These are phyloP conservation scores for Globisporangium radiosum DNA, from an alignment of 352 stramenopile species.

Conservation along the genomic window DNA sequence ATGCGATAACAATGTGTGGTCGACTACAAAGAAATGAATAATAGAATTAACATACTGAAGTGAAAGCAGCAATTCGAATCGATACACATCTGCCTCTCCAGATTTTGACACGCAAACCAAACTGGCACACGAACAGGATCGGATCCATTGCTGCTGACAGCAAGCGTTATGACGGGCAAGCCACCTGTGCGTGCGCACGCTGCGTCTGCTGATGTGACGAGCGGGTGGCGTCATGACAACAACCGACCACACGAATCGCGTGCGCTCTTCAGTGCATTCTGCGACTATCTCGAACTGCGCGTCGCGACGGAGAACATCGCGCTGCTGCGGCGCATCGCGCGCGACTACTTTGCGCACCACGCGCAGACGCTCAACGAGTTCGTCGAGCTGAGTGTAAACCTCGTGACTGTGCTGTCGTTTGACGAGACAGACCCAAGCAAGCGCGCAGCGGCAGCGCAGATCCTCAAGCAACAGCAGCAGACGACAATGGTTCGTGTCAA, in stretches of 20 bases:
- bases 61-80: too few species aligned
- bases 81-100: too few species aligned
- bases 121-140: too few species aligned
- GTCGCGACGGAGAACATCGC: constrained; percentile 20
- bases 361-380: constrained; percentile 29
- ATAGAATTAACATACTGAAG: too few species aligned
- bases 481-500: not conserved
- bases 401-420: constrained; percentile 23
- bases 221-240: too few species aligned
- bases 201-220: too few species aligned
- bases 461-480: constrained; percentile 29
- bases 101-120: too few species aligned
- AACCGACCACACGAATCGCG: not conserved
- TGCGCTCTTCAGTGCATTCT: constrained; percentile 11
- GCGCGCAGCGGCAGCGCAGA: constrained; percentile 10
- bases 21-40: not conserved
- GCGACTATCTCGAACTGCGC: constrained; percentile 26
- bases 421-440: constrained; percentile 4
- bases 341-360: constrained; percentile 18
- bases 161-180: too few species aligned
- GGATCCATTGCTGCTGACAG: too few species aligned
- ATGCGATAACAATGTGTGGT: not conserved
- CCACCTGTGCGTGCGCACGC: too few species aligned
- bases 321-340: constrained; percentile 23
- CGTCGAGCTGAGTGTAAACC: constrained; percentile 21